These are phyloP conservation scores for Umbilicaria muhlenbergii DNA, from an alignment of 495 filamentous ascomycete genomes.

Conservation along the genomic window DNA sequence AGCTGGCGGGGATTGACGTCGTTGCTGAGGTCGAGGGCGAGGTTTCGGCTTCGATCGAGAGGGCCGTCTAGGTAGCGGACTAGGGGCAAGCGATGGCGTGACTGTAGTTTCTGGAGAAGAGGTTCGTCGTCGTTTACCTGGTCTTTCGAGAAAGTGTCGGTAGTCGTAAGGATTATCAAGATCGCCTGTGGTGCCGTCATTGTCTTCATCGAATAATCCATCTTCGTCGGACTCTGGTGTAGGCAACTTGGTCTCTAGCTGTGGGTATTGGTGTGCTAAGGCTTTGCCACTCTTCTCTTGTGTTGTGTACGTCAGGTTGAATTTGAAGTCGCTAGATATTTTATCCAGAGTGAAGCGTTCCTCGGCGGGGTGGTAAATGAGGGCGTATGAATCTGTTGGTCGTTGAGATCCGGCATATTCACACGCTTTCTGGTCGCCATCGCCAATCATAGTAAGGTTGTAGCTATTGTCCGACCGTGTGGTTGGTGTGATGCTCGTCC, in stretches of 20 bases:
- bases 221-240: constrained; percentile 26
- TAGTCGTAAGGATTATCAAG: constrained; percentile 42
- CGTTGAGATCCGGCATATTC: constrained; percentile 35
- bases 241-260: constrained; percentile 26
- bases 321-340: constrained; percentile 34
- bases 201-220: constrained; percentile 24
- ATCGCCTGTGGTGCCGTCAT: constrained; percentile 26
- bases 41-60: constrained; percentile 5
- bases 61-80: neutral
- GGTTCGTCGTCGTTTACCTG: neutral
- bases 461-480: constrained; percentile 25
- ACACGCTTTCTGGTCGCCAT: constrained; percentile 29
- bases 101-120: constrained; percentile 6
- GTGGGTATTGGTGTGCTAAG: constrained; percentile 29
- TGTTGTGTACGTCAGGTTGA: constrained; percentile 38
- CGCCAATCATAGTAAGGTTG: constrained; percentile 34
- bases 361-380: constrained; percentile 35
- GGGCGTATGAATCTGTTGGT: constrained; percentile 26
- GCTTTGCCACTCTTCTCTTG: constrained; percentile 28
- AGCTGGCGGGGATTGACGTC: constrained; percentile 2
- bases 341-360: constrained; percentile 37
- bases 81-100: neutral
- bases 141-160: constrained; percentile 33
- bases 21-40: constrained; percentile 1
- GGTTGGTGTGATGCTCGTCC: constrained; percentile 24